Base-by-base conservation (phyloP, 352 stramenopile genomes). In the Phytophthora meadii region DNA sequence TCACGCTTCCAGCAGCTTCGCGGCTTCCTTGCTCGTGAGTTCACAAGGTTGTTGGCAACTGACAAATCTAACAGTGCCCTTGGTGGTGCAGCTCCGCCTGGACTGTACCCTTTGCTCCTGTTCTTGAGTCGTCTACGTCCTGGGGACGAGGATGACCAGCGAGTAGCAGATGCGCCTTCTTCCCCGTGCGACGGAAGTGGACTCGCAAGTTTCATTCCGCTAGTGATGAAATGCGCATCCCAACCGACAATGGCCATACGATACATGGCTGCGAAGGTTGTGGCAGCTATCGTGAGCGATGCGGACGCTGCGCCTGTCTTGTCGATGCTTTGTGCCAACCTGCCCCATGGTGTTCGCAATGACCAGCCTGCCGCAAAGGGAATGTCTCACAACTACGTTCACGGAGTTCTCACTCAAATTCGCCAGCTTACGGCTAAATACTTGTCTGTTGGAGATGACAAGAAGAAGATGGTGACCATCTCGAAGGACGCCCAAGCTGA, bases 111-210 rank as follows among this genome's bases (percentile, higher is more conserved):
- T 7, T 65, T 94, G 19, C 64, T 96, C 5, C 80, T 96, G 63
- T 89, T 96, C 25, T 58, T 96, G 22, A 93, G 87, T 54, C 83
- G 88, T 3, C 64, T 96, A 40, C 81, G 80, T 12, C 82, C 87
- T 28, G 74, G 72, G 2, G 85, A 93, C 15, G 84, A 90, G 4
- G 76, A 82, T 2, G 72, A 86, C 24, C 54, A 72, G 9, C 50
- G 58, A 12, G 61, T 78, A 11, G 42, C 61, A 14, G 52, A 61
- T 30, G 65, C 53, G 39, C 12, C 39, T 47, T 36, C 32, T 39
- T 64, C 30, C 27, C 46, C 55, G 12, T 63, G 51, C 15, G 69
- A 70, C 14, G 59, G 56, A 37, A 56, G 24, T 53, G 59, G 52
- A 9, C 50, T 79, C 11, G 66, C 68, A 6, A 75, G 58, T 37